phyloP scores from a whole-genome alignment of 805 yeast genomes.

The Ogataea salicorniae region DNA sequence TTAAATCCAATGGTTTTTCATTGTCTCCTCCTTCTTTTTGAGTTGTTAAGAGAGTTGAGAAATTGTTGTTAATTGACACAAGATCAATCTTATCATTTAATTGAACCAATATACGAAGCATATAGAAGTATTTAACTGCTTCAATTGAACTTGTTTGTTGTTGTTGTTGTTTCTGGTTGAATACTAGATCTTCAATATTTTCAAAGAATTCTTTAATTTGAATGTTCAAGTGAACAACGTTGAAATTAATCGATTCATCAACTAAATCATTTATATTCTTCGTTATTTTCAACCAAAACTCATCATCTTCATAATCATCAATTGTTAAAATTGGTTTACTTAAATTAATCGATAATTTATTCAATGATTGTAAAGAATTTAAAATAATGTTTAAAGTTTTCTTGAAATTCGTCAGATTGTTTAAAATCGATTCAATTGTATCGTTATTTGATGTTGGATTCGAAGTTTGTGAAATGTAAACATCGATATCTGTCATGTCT shows the following conservation, averaged over 20 bases:
- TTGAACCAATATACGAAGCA: constrained; percentile 22
- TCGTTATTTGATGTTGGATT: constrained; percentile 9
- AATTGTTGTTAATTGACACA: constrained; percentile 8
- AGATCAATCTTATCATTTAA: constrained; percentile 21
- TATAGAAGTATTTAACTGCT: constrained; percentile 19
- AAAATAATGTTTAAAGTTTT: constrained; percentile 8
- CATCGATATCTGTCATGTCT: constrained; percentile 19
- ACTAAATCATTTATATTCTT: constrained; percentile 10
- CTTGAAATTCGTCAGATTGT: constrained; percentile 18
- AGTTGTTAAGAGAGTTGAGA: constrained; percentile 4
- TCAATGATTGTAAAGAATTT: constrained; percentile 18
- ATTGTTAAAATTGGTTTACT: constrained; percentile 30
- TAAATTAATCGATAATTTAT: constrained; percentile 15
- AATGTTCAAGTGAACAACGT: constrained; percentile 11
- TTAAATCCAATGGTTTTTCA: constrained; percentile 9
- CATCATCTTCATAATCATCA: constrained; percentile 32
- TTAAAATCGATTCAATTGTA: constrained; percentile 12
- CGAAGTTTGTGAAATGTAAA: constrained; percentile 15
- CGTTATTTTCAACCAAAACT: constrained; percentile 23
- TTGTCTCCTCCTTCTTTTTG: not conserved
- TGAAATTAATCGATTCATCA: constrained; percentile 12
- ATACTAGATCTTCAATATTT: constrained; percentile 5
- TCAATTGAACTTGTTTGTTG: not conserved
- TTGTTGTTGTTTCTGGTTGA: not conserved
- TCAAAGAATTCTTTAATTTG: constrained; percentile 16